Evolutionary conservation across 768 basidiomycete species (phyloP).

Genomic region (Collybia nuda): DNA sequence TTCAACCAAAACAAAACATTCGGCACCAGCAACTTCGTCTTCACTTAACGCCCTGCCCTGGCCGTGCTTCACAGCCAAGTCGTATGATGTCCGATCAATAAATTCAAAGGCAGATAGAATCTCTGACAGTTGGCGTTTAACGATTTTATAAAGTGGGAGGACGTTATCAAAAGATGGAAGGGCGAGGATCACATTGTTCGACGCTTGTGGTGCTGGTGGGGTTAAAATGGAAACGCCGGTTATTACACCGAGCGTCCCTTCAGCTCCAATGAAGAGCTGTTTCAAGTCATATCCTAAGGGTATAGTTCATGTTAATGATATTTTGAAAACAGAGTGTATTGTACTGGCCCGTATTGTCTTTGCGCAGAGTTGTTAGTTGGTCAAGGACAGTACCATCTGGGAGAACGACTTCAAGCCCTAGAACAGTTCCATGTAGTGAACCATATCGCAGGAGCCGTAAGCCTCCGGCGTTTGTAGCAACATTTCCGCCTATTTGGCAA

Average conservation of each 20-base stretch:
- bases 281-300: slow-evolving; percentile 92
- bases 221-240: slow-evolving; percentile 95
- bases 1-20: slow-evolving; percentile 91
- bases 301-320: slow-evolving; percentile 2
- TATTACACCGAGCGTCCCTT: slow-evolving; percentile 94
- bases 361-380: slow-evolving; percentile 85
- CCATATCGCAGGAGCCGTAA: slow-evolving; percentile 92
- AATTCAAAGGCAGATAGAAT: slow-evolving; percentile 98
- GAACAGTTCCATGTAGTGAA: slow-evolving; percentile 89
- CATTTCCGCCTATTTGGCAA: slow-evolving; percentile 97
- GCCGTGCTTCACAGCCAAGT: slow-evolving; percentile 81
- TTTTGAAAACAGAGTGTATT: neutral
- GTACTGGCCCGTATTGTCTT: slow-evolving; percentile 88
- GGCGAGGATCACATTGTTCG: slow-evolving; percentile 90
- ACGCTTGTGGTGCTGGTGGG: slow-evolving; percentile 76
- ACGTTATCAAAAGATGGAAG: slow-evolving; percentile 86
- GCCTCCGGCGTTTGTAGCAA: slow-evolving; percentile 98
- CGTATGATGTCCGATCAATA: slow-evolving; percentile 84
- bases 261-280: slow-evolving; percentile 96
- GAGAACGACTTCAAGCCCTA: slow-evolving; percentile 94
- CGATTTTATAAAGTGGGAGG: slow-evolving; percentile 78
- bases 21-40: slow-evolving; percentile 72
- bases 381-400: slow-evolving; percentile 92
- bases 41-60: slow-evolving; percentile 76
- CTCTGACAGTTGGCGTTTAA: slow-evolving; percentile 84